Evolutionary conservation across 768 basidiomycete species (phyloP).

Genomic region (Tylopilus sp.): DNA sequence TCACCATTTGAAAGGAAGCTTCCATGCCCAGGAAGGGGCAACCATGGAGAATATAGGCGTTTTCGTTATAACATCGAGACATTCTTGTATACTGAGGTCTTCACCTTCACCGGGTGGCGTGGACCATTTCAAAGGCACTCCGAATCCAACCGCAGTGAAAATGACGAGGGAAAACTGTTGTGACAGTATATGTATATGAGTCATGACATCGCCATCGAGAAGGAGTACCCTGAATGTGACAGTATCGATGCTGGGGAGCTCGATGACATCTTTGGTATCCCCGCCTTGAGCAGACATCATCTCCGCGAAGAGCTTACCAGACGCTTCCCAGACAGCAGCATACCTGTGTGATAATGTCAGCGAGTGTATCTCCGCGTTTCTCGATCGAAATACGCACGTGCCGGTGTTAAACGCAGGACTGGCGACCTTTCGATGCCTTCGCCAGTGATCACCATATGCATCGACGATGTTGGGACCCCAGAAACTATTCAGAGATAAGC

Average conservation of each 20-base stretch:
- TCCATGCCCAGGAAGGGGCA: slow-evolving; percentile 20
- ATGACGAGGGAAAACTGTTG: slow-evolving; percentile 15
- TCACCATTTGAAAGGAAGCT: slow-evolving; percentile 17
- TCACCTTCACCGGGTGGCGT: slow-evolving; percentile 1
- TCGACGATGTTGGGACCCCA: slow-evolving; percentile 21
- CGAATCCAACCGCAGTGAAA: slow-evolving; percentile 21
- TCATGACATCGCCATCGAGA: neutral
- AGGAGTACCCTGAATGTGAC: slow-evolving; percentile 8
- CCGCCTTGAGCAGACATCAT: slow-evolving; percentile 12
- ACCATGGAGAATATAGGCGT: neutral
- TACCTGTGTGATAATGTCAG: slow-evolving; percentile 9
- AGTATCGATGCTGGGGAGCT: slow-evolving; percentile 7
- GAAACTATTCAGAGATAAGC: too few relatives aligned
- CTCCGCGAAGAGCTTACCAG: slow-evolving; percentile 12
- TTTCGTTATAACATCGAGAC: slow-evolving; percentile 7
- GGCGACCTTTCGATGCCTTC: slow-evolving; percentile 15
- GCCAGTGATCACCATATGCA: slow-evolving; percentile 14
- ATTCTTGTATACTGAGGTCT: slow-evolving; percentile 8
- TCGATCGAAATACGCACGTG: slow-evolving; percentile 1
- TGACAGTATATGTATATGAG: neutral
- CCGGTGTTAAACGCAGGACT: slow-evolving; percentile 20
- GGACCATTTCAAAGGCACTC: slow-evolving; percentile 14
- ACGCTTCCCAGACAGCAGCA: slow-evolving; percentile 12
- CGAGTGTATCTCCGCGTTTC: neutral
- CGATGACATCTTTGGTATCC: slow-evolving; percentile 7